Base-by-base conservation (phyloP, 352 stramenopile species). In the Pythium dissimile region DNA sequence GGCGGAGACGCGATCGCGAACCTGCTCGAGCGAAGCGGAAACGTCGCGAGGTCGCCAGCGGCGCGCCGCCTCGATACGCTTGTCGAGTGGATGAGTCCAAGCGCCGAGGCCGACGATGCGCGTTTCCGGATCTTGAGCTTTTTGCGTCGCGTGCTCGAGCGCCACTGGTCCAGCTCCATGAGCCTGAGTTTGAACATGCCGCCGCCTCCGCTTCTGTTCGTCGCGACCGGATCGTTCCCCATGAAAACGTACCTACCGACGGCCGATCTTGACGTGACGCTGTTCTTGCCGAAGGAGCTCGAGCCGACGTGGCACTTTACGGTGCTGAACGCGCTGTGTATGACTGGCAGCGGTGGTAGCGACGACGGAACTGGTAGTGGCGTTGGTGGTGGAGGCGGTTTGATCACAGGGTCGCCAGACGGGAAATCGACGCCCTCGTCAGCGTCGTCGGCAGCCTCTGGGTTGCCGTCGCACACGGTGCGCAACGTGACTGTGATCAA, bases 401-500 rank as follows among this genome's bases (percentile, higher is more conserved):
- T 69, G 0, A 52, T 59, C 27, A 75, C 59, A 18, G 60, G 67
- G 1, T 75, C 67, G 2, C 67, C 67, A 2, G 57, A 63, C 31
- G 50, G 50, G 6, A 58, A 58, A 21, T 34, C 50, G 6, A 35
- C 37, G 7, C 10, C 26, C 0, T 37, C 55, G 6, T 39, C 49
- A 1, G 30, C 31, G 5, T 16, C 43, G 1, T 48, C 58, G n/a
- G 34, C n/a, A 10, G 21, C 27, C 1, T 2, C 21, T 1, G 21
- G 13, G 10, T 10, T 49, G 15, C 52, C 60, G 4, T 50, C 52
- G 20, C 54, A 88, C 51, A 89, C 80, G 1, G 84, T 94, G 26
- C 84, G 84, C 47, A 97, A 97, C 48, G 88, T 97, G 47, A 95
- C 72, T 27, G 94, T 96, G 63, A 83, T 96, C 45, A 96, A 96